A percentile compares a stretch with the other conserved stretches of the same genome.
Evolutionary conservation across 441 rosid species (phyloP).

Genomic region (Gossypium gossypioides): DNA sequence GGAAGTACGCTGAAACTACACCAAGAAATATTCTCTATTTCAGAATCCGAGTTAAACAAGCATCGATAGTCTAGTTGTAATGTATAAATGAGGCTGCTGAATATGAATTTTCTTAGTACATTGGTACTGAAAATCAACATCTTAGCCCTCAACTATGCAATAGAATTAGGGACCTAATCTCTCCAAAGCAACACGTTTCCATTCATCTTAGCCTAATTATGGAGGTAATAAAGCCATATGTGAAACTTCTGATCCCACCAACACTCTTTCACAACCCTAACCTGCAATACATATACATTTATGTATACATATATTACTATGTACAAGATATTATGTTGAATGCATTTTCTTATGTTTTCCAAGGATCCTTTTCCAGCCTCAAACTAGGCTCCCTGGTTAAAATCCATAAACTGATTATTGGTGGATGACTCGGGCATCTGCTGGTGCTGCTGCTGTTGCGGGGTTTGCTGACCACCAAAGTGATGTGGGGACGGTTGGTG

Average conservation of each 20-base stretch:
- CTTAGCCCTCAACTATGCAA: background rate
- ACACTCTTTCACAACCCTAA: constrained; percentile 18
- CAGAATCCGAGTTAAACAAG: too few relatives aligned
- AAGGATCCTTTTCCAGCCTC: constrained; percentile 5
- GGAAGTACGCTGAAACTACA: too few relatives aligned
- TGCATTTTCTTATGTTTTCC: constrained; percentile 10
- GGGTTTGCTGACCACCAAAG: constrained; percentile 31
- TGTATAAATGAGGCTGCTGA: background rate
- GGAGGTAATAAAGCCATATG: background rate
- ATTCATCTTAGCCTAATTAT: constrained; percentile 6
- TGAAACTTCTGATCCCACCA: constrained; percentile 3
- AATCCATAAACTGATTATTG: constrained; percentile 45
- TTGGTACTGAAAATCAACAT: background rate
- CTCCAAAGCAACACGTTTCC: constrained; percentile 7
- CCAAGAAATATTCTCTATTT: too few relatives aligned
- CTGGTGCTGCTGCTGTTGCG: constrained; percentile 19
- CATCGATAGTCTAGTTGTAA: background rate
- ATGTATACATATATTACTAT: constrained; percentile 18
- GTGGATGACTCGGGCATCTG: constrained; percentile 34
- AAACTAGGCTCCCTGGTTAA: constrained; percentile 45
- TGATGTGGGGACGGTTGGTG: constrained; percentile 40
- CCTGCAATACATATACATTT: constrained; percentile 20
- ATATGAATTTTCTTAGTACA: background rate
- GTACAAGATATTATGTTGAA: constrained; percentile 22
- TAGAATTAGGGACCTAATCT: constrained; percentile 8